Base-by-base conservation (phyloP, 83 land plant genomes). In the Isoetes engelmannii region DNA sequence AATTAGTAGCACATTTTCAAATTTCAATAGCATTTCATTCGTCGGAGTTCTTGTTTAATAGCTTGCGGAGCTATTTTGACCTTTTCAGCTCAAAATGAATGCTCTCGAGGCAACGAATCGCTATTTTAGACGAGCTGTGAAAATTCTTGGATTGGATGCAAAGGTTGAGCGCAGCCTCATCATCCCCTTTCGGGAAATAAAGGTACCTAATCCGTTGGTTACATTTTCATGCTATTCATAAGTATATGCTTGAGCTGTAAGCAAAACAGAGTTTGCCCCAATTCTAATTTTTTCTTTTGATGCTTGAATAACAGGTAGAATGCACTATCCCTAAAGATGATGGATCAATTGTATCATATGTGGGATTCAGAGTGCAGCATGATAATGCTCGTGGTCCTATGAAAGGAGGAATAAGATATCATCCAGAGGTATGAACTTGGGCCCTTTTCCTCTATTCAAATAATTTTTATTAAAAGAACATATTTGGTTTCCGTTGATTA, bases 261-360 rank as follows among this genome's bases (percentile, higher is more conserved):
- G 2, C 37, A 28, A 28, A 28, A 28, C 37, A 28, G 37, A 28
- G 37, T 28, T 28, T 28, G 37, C 37, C 37, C 37, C 37, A 28
- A 28, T 28, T 28, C 37, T 28, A 28, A n/a, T n/a, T 28, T 28
- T 28, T 28, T 28, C 37, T 28, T 28, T 28, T 28, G 17, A 48
- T 10, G 15, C 7, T 70, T 8, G 44, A 9, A 47, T 43, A 63
- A 57, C 74, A 84, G 84, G 88, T 85, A n/a, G 88, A 85, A 61
- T 85, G 88, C 59, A 85, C 88, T 55, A 85, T 85, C 46, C 88
- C 88, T 28, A 85, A 75, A 67, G 88, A 85, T 55, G 88, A 85
- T 67, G 88, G 88, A 47, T 77, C 79, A 6, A 47, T 83, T 67
- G 78, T 68, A 21, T 85, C 88, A 13, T 83, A 73, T 56, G 83